Base-by-base conservation (phyloP, 805 yeast genomes). In the Candida boidinii region DNA sequence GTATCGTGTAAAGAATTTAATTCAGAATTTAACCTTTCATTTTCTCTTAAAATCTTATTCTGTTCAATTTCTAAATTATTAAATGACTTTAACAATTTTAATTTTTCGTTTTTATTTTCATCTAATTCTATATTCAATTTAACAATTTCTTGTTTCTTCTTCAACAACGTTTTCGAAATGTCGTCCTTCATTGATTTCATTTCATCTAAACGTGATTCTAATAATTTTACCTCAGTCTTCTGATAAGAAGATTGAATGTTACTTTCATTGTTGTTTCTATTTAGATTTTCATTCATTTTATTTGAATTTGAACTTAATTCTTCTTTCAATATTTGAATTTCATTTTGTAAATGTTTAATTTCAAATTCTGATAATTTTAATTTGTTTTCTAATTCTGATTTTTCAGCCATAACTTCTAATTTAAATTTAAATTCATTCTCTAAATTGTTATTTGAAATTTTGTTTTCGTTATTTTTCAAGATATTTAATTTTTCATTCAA, bases 351-450 rank as follows among this genome's bases (percentile, higher is more conserved):
- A 15, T 53, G 53, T 11, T 58, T 61, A 26, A 59, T 49, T 18
- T 71, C 76, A 16, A 53, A 43, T 34, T 56, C 56, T 15, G 63
- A 37, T 16, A 57, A 39, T 22, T 59, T 58, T 23, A 64, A 46
- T 31, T 60, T 54, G 9, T 59, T 54, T 34, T 69, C 73, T 35
- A 60, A 54, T 5, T 50, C 51, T 4, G 58, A 39, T 34, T 62
- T 65, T 1, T 58, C 49, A 40, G 45, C 62, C 37, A 59, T 25
- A 22, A 63, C 38, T 23, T 57, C 58, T 19, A 58, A 39, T 41
- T 52, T 59, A n/a, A n/a, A n/a, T 31, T 62, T 64, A 22, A 4
- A 7, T 7, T 19, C 9, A 9, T 19, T 19, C 6, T 19, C 9
- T 19, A 19, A 19, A 7, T 19, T 19, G 8, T 7, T 7, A 6